A percentile compares a stretch with the other conserved stretches of the same genome.
Evolutionary conservation across 768 basidiomycete genomes (phyloP).

Genomic region (Tylopilus sp.): DNA sequence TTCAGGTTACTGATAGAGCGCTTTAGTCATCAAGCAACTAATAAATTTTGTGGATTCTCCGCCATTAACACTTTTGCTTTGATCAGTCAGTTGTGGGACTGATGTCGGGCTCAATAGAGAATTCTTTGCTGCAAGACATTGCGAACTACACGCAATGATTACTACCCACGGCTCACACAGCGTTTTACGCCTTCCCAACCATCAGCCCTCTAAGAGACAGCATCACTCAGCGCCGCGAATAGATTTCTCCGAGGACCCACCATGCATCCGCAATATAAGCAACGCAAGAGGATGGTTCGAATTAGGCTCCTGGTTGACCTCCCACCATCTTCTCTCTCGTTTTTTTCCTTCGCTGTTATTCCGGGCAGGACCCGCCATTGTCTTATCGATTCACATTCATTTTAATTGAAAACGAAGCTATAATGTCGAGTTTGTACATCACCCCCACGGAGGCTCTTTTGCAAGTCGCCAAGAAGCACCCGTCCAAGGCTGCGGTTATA

Average conservation of each 20-base stretch:
- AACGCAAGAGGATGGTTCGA: neutral
- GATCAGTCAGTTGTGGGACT: no score
- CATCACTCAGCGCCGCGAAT: neutral
- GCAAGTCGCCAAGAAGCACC: conserved; percentile 28
- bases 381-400: conserved; percentile 3
- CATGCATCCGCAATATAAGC: conserved; percentile 6
- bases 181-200: neutral
- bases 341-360: conserved; percentile 5
- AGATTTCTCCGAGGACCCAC: neutral
- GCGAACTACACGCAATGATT: no score
- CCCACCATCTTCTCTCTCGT: conserved; percentile 4
- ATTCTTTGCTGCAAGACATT: no score
- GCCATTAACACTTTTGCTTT: no score
- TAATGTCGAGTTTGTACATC: conserved; percentile 14
- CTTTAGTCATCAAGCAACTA: no score
- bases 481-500: conserved; percentile 20
- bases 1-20: no score
- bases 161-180: neutral
- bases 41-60: no score
- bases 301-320: conserved; percentile 25
- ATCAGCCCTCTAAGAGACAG: neutral
- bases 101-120: no score
- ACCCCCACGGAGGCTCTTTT: conserved; percentile 32
- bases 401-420: neutral
- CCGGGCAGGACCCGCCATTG: conserved; percentile 19